These are phyloP conservation scores for Chenopodium album DNA, from an alignment of 148 eudicot species.

Conservation along the genomic window DNA sequence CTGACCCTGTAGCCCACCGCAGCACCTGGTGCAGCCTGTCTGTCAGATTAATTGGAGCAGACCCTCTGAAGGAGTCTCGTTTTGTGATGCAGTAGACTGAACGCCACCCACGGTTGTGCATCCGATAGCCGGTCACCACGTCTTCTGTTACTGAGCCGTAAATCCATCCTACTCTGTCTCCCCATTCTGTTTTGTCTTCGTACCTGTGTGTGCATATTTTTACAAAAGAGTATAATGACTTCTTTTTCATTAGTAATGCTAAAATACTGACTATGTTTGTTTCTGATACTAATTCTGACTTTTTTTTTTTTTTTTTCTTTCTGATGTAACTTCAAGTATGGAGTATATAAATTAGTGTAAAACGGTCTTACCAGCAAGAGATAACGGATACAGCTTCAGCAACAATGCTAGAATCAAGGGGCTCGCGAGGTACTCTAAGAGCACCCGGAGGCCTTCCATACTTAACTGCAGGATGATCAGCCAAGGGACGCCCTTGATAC, in stretches of 20 bases:
- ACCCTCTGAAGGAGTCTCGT: slow-evolving; percentile 85
- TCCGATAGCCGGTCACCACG: slow-evolving; percentile 87
- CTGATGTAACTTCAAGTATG: too few species aligned
- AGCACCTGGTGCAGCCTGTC: slow-evolving; percentile 96
- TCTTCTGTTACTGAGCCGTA: slow-evolving; percentile 96
- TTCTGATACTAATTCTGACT: too few species aligned
- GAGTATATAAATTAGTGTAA: too few species aligned
- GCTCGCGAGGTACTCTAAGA: slow-evolving; percentile 67
- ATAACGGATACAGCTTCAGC: slow-evolving; percentile 94
- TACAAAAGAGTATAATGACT: too few species aligned
- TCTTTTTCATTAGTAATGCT: too few species aligned
- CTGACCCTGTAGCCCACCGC: slow-evolving; percentile 95
- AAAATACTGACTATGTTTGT: too few species aligned
- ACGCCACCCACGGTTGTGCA: slow-evolving; percentile 98
- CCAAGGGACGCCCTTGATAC: slow-evolving; percentile 86
- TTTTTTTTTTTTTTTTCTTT: too few species aligned
- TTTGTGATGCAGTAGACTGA: slow-evolving; percentile 88
- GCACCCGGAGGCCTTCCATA: slow-evolving; percentile 88
- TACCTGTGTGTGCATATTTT: slow-evolving; percentile 41
- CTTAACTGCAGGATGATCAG: slow-evolving; percentile 88
- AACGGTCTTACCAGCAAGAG: slow-evolving; percentile 74
- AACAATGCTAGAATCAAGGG: slow-evolving; percentile 75
- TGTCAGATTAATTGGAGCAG: slow-evolving; percentile 86
- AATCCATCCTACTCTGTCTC: slow-evolving; percentile 94
- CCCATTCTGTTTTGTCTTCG: slow-evolving; percentile 98